Percentiles rank a stretch among this genome's conserved stretches.
phyloP scores from a whole-genome alignment of 257 asterid genomes.

The Cruciata laevipes region DNA sequence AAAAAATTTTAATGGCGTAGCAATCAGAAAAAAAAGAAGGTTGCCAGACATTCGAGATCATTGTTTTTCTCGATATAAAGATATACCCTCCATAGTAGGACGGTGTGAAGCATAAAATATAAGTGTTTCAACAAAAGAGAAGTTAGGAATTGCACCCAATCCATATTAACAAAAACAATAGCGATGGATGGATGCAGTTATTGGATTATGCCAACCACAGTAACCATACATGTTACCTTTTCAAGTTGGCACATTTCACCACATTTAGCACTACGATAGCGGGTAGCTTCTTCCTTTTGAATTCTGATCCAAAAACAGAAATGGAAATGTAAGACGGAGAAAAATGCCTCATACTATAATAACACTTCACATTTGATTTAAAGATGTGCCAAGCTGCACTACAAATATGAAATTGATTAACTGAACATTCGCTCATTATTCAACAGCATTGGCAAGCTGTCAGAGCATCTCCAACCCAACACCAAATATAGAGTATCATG shows the following conservation, averaged over 20 bases:
- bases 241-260: constrained; percentile 59
- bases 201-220: background rate
- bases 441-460: background rate
- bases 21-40: background rate
- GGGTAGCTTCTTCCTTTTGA: constrained; percentile 85
- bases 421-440: background rate
- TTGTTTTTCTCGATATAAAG: background rate
- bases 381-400: background rate
- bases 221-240: constrained; percentile 42
- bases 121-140: constrained; percentile 1
- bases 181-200: background rate
- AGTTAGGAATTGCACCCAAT: background rate
- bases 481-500: too few species aligned
- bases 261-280: constrained; percentile 56
- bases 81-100: background rate
- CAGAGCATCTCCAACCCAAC: too few species aligned
- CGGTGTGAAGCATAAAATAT: background rate
- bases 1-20: too few species aligned
- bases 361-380: background rate
- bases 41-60: background rate
- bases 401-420: background rate
- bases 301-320: constrained; percentile 36
- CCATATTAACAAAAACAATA: background rate
- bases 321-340: constrained; percentile 12
- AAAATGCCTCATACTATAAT: background rate